A percentile compares a stretch with the other conserved stretches of the same genome.
These are phyloP conservation scores for Ogataea saltuana DNA, from an alignment of 805 yeast genomes.

Conservation along the genomic window DNA sequence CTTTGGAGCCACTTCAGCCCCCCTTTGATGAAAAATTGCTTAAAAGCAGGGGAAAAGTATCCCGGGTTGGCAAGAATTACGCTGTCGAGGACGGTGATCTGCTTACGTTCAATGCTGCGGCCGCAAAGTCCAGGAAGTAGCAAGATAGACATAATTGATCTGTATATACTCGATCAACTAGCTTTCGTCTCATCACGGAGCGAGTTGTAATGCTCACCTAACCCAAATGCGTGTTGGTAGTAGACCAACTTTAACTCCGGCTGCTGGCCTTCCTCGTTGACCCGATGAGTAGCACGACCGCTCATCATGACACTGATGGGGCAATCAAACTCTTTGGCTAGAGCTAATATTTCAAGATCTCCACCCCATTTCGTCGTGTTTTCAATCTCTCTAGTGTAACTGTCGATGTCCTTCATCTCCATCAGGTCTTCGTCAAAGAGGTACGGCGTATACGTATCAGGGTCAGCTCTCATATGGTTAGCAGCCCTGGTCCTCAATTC, in stretches of 20 bases:
- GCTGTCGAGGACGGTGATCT: conserved; percentile 95
- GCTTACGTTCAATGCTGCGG: conserved; percentile 90
- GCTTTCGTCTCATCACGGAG: conserved; percentile 36
- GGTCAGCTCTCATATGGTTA: conserved; percentile 59
- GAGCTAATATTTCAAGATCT: conserved; percentile 85
- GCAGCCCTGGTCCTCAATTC: conserved; percentile 69
- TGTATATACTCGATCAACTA: conserved; percentile 2
- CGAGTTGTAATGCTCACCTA: conserved; percentile 96
- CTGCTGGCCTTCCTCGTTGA: conserved; percentile 58
- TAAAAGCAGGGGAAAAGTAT: conserved; percentile 84
- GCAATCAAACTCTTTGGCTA: conserved; percentile 67
- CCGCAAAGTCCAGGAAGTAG: conserved; percentile 24
- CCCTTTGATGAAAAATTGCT: conserved; percentile 74
- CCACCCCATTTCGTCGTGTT: conserved; percentile 96
- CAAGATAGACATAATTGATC: conserved; percentile 1
- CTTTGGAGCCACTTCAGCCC: conserved; percentile 63
- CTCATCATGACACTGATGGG: conserved; percentile 78
- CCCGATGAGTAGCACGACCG: conserved; percentile 64
- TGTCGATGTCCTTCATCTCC: conserved; percentile 60
- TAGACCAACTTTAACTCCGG: conserved; percentile 71
- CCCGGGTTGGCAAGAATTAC: conserved; percentile 92
- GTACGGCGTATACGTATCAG: conserved; percentile 76
- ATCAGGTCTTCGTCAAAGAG: conserved; percentile 77
- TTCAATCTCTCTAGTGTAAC: conserved; percentile 67
- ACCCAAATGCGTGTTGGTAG: conserved; percentile 80